These are phyloP conservation scores for Trichoderma harzianum DNA, from an alignment of 2,329 filamentous ascomycete species.

Conservation along the genomic window DNA sequence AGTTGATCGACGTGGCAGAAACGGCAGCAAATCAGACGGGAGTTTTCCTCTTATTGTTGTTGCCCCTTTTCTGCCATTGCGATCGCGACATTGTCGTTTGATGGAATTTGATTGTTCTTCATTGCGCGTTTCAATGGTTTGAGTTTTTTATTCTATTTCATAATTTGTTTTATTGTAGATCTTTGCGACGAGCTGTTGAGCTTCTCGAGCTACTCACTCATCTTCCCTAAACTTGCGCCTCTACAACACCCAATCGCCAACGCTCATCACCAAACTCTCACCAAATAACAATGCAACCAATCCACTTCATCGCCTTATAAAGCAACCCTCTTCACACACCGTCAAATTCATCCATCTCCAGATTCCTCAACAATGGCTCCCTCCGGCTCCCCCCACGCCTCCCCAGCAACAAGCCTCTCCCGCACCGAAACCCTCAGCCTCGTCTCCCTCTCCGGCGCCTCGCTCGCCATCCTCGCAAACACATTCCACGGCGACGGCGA, in stretches of 20 bases:
- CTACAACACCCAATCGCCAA: not conserved
- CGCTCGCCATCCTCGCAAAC: constrained; percentile 71
- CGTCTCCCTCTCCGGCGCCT: constrained; percentile 63
- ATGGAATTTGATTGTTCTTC: not conserved
- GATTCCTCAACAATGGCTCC: not conserved
- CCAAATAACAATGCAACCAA: not conserved
- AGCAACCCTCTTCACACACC: not conserved
- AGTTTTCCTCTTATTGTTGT: not conserved
- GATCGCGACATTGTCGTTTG: not conserved
- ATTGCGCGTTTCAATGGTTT: not conserved
- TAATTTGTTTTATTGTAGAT: not conserved
- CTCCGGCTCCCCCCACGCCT: constrained; percentile 27
- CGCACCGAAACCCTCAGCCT: constrained; percentile 52
- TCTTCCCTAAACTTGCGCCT: not conserved
- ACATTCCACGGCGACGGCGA: constrained; percentile 83
- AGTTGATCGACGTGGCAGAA: constrained; percentile 14
- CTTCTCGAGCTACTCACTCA: not conserved
- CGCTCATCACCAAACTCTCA: not conserved
- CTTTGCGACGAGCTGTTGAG: not conserved
- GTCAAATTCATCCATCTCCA: too few species aligned
- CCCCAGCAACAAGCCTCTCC: constrained; percentile 42
- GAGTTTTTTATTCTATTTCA: not conserved
- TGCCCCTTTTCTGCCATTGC: not conserved
- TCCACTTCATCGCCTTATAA: not conserved
- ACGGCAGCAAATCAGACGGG: not conserved